A percentile compares a stretch with the other conserved stretches of the same genome.
Evolutionary conservation across 2,329 filamentous ascomycete species (phyloP).

Genomic region (Aspergillus fischeri): DNA sequence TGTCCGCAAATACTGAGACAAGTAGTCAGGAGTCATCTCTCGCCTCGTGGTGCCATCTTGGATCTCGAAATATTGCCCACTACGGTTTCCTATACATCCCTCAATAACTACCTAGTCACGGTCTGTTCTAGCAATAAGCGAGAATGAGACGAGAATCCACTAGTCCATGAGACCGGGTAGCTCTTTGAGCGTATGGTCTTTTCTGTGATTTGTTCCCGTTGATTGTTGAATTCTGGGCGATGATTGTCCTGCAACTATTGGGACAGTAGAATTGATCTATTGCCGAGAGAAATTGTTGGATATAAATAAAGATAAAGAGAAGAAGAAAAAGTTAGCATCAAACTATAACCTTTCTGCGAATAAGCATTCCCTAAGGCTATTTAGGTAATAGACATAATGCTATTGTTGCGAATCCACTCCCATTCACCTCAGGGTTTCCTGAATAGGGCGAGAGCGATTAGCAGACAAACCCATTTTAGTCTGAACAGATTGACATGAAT

Average conservation of each 20-base stretch:
- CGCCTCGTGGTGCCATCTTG: too few species aligned
- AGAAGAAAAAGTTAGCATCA: background rate
- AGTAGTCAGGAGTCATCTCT: too few species aligned
- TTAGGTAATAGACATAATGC: background rate
- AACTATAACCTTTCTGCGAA: background rate
- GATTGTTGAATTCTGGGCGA: too few species aligned
- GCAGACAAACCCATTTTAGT: background rate
- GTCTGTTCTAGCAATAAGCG: too few species aligned
- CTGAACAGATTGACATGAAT: background rate
- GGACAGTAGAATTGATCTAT: background rate
- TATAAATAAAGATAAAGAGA: background rate
- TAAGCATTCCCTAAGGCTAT: background rate
- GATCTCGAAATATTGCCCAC: too few species aligned
- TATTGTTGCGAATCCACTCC: background rate
- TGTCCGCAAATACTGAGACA: too few species aligned
- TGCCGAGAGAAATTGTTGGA: background rate
- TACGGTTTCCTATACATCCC: too few species aligned
- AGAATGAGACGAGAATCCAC: too few species aligned
- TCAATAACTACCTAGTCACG: too few species aligned
- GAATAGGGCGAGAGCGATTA: background rate
- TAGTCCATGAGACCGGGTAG: too few species aligned
- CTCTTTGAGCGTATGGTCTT: too few species aligned
- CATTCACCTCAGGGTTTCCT: background rate
- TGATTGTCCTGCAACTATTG: background rate
- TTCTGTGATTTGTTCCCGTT: too few species aligned